Evolutionary conservation across 345 rosid genomes (phyloP).

Genomic region (Lenwebbia sp.): DNA sequence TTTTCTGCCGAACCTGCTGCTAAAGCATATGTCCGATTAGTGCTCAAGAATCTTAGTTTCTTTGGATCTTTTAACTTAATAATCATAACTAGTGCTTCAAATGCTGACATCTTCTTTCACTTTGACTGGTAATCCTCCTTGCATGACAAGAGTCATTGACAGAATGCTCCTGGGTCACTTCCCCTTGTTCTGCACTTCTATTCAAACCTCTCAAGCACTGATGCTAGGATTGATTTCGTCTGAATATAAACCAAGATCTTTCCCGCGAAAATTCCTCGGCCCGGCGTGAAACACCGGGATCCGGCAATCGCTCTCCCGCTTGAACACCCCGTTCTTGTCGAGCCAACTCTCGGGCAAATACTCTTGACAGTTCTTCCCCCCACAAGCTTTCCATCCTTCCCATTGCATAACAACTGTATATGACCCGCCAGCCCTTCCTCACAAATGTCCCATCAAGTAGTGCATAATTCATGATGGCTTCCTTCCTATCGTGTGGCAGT

Average conservation of each 20-base stretch:
- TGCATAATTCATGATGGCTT: neutral
- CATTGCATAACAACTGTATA: slow-evolving; percentile 17
- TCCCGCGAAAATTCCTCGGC: slow-evolving; percentile 28
- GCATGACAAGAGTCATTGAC: slow-evolving; percentile 6
- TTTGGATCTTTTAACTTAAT: no score
- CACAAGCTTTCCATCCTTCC: slow-evolving; percentile 29
- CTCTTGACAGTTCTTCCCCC: slow-evolving; percentile 28
- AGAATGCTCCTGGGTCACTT: neutral
- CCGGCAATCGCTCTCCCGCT: slow-evolving; percentile 14
- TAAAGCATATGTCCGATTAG: no score
- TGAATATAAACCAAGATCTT: slow-evolving; percentile 23
- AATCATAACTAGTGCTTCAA: neutral
- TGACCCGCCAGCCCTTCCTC: slow-evolving; percentile 8
- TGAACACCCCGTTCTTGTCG: neutral
- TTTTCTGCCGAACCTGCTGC: neutral
- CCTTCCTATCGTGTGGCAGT: slow-evolving; percentile 20
- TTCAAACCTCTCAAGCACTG: slow-evolving; percentile 9
- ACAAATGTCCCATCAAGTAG: slow-evolving; percentile 23
- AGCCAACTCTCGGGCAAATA: slow-evolving; percentile 32
- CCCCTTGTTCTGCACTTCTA: neutral
- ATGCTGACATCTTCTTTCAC: neutral
- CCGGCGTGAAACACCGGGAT: slow-evolving; percentile 23
- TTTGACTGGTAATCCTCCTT: slow-evolving; percentile 3
- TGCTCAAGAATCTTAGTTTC: no score
- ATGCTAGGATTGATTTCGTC: slow-evolving; percentile 20